Evolutionary conservation across 2,329 filamentous ascomycete genomes (phyloP), one percentile per base, ranked within the genome.

Genomic region (Penicillium sumatraense): DNA sequence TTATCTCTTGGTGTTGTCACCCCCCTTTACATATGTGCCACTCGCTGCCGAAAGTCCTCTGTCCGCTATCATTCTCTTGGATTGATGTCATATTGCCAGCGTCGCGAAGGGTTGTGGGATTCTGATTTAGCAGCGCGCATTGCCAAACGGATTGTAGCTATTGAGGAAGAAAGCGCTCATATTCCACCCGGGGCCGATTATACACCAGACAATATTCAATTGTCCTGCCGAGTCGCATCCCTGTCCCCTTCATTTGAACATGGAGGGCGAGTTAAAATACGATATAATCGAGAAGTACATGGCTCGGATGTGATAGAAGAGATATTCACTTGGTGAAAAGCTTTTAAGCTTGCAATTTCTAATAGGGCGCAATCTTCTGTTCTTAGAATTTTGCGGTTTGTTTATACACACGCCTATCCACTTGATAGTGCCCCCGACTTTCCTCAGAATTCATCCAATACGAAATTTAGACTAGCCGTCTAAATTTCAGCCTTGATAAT

Each of bases 101-200:
- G 86, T 42, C 78, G 86, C 46, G 87, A 89, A 71, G 86, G 84
- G 20, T 86, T 89, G 80, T 89, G 87, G 87, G 86, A 90, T 40
- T 59, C 58, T 3, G 49, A 52, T 11, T 29, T 68, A 11, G 60
- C 59, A n/a, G 59, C 57, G 11, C 53, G 54, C 3, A 51, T 68
- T 13, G 61, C 64, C 1, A 49, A 54, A 23, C 56, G 58, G 8
- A 44, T 65, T 9, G 59, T 61, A 5, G 26, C 46, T 3, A 59
- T 63, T 35, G 65, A 68, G 49, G 65, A 68, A 42, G 14, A 21
- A n/a, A 35, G 51, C 4, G 60, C 60, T 9, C 35, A 36, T 4
- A 54, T 57, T 8, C 8, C 24, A 24, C 35, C 45, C 7, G 51
- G 29, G 3, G 27, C 46, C 26, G 27, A 27, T 5, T 54, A 54